Evolutionary conservation across 257 asterid genomes (phyloP).

Genomic region (Nicotiana attenuata): DNA sequence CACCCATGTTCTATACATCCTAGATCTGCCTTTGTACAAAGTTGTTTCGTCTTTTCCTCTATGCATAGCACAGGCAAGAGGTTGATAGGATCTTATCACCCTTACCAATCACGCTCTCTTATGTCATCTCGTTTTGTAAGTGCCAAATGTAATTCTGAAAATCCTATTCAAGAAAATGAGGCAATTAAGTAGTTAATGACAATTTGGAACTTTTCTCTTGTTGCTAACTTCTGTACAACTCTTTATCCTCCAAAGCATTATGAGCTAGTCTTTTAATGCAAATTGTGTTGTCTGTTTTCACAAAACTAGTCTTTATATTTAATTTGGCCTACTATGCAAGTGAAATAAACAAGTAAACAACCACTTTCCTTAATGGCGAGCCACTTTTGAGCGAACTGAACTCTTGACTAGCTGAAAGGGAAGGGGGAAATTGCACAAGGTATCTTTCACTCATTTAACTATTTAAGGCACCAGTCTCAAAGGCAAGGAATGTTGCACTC

Average conservation of each 20-base stretch:
- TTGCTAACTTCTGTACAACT: background rate
- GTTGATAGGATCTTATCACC: background rate
- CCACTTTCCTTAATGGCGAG: background rate
- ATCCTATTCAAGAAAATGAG: constrained; percentile 4
- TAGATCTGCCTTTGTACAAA: background rate
- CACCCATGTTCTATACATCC: too few species aligned
- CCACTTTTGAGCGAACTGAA: background rate
- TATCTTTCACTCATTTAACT: background rate
- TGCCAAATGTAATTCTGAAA: background rate
- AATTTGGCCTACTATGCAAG: background rate
- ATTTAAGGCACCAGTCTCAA: background rate
- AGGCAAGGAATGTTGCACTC: constrained; percentile 3
- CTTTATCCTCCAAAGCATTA: background rate
- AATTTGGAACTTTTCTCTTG: background rate
- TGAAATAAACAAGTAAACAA: background rate
- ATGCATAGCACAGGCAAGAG: background rate
- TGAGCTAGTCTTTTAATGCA: background rate
- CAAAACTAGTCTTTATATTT: background rate
- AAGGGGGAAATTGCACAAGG: background rate
- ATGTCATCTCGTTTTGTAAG: background rate
- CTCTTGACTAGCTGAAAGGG: background rate
- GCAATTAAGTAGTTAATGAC: background rate
- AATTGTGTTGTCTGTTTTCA: background rate
- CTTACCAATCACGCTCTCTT: background rate
- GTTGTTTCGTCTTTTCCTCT: background rate